Base-by-base conservation (phyloP, 208 protist species). In the Trypanosoma rangeli region DNA sequence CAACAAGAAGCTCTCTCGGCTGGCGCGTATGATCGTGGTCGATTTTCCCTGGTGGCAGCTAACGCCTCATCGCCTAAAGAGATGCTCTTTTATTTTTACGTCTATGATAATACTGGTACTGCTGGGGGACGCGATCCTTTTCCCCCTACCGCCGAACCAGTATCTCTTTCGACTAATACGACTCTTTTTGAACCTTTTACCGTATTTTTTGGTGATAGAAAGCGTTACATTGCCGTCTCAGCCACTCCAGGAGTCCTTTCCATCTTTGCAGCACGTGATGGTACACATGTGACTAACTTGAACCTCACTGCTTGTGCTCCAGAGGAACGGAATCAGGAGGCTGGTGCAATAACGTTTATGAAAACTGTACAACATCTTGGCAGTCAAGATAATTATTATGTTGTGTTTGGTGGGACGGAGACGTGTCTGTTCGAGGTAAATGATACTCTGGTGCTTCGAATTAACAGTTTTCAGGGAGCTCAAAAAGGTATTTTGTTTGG, bases 341-440 rank as follows among this genome's bases (percentile, higher is more conserved):
- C 44, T 22, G 46, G 5, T 5, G 8, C 22, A 13, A 16, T 72
- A 18, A 33, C 39, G 5, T 72, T 72, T 53, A 55, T 72, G 46
- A 57, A 63, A 50, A 49, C 44, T 18, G 16, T 72, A 37, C 37
- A 72, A 64, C 67, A 72, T 39, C 35, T 50, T 58, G 67, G 67
- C 3, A 46, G 4, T 54, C 13, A 29, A 24, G 31, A 20, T 0
- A n/a, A 72, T 58, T 72, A 72, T 64, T 48, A 72, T 31, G 67
- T 72, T 72, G 42, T 63, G 44, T 4, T 72, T 44, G 67, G 67
- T 33, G 67, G 67, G 64, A 64, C 67, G 5, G 39, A 24, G 4
- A 28, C 54, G 15, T 72, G 67, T 57, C 5, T 72, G 26, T 72
- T 72, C 64, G 67, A 72, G 37, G 54, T 72, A 15, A 64, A 72